phyloP scores from a whole-genome alignment of 1,139 yeast species.

The Kodamaea ohmeri region DNA sequence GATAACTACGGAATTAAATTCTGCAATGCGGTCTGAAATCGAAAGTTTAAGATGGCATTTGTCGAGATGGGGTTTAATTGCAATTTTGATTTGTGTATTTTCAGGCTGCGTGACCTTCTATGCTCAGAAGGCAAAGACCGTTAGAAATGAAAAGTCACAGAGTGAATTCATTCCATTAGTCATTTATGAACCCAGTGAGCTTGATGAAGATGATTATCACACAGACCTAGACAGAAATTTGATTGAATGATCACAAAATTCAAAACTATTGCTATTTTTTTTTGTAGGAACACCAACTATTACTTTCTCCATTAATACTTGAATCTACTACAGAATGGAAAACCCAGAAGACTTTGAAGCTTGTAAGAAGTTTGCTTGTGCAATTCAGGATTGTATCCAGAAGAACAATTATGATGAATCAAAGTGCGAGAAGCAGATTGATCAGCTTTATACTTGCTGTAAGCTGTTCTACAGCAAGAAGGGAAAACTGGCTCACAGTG shows the following conservation, averaged over 20 bases:
- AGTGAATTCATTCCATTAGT: slow-evolving; percentile 45
- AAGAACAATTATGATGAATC: slow-evolving; percentile 57
- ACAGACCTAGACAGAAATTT: slow-evolving; percentile 37
- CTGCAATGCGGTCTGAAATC: slow-evolving; percentile 81
- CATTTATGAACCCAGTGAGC: slow-evolving; percentile 48
- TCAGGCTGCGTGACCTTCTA: slow-evolving; percentile 45
- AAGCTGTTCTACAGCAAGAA: slow-evolving; percentile 49
- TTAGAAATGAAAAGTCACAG: slow-evolving; percentile 23
- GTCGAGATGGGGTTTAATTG: slow-evolving; percentile 78
- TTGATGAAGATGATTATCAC: slow-evolving; percentile 48
- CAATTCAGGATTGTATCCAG: slow-evolving; percentile 63
- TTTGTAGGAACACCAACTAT: not conserved
- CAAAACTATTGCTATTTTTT: slow-evolving; percentile 1
- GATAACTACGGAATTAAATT: slow-evolving; percentile 76
- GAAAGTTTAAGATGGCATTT: slow-evolving; percentile 93
- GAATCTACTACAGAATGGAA: not conserved
- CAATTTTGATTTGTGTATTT: slow-evolving; percentile 47
- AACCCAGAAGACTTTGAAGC: slow-evolving; percentile 31
- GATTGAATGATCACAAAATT: slow-evolving; percentile 10
- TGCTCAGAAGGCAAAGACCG: slow-evolving; percentile 29
- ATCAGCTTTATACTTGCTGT: slow-evolving; percentile 61
- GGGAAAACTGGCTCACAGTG: slow-evolving; percentile 54
- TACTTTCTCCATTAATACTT: not conserved
- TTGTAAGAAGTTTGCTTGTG: slow-evolving; percentile 68
- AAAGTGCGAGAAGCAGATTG: slow-evolving; percentile 58